phyloP scores from a whole-genome alignment of 805 yeast genomes.

The Crinitomyces ghanaensis region DNA sequence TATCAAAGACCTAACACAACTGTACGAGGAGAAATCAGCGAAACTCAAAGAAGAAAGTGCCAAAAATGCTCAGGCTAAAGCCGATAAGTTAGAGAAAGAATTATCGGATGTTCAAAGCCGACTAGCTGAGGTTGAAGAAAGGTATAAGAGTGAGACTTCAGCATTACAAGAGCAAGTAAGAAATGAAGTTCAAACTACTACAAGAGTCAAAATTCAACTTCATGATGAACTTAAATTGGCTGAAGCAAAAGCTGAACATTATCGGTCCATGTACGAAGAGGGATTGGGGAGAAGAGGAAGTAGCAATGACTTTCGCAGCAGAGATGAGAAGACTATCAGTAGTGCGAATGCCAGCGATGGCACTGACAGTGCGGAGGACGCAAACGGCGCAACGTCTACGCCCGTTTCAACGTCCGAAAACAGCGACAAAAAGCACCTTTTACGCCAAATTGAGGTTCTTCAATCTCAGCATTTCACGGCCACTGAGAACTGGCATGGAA shows the following conservation, averaged over 20 bases:
- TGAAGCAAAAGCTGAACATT: conserved; percentile 59
- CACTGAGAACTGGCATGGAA: conserved; percentile 70
- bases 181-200: conserved; percentile 23
- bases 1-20: conserved; percentile 18
- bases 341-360: too few relatives aligned
- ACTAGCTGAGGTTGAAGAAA: conserved; percentile 26
- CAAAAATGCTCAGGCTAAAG: conserved; percentile 18
- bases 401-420: too few relatives aligned
- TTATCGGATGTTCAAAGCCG: conserved; percentile 24
- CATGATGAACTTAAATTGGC: conserved; percentile 31
- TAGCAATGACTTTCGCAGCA: too few relatives aligned
- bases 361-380: too few relatives aligned
- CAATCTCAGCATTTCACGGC: conserved; percentile 67
- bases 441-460: conserved; percentile 39
- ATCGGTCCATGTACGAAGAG: conserved; percentile 52
- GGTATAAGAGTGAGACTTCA: conserved; percentile 13
- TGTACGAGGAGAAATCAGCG: conserved; percentile 19
- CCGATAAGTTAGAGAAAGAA: conserved; percentile 21
- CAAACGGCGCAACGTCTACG: too few relatives aligned
- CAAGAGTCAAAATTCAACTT: conserved; percentile 18
- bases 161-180: conserved; percentile 20
- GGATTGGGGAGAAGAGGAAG: too few relatives aligned
- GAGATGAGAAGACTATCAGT: too few relatives aligned
- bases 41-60: conserved; percentile 22
- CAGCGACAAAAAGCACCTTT: conserved; percentile 28